Base-by-base conservation (phyloP, 805 yeast species). In the Nakazawaea populi region DNA sequence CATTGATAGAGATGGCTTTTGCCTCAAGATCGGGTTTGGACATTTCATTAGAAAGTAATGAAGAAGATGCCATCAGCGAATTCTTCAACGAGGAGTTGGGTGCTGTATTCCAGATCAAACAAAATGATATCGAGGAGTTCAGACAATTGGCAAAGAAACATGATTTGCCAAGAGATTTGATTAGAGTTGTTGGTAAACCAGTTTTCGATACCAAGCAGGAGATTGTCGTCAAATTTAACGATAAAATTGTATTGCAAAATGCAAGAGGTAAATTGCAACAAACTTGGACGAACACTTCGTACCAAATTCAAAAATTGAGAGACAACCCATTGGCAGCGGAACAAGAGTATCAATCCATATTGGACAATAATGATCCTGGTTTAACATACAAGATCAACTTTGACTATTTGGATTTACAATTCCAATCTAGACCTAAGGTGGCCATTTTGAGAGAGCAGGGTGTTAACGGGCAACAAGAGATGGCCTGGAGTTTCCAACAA, bases 391-490 rank as follows among this genome's bases (percentile, higher is more conserved):
- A 87, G 60, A 74, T 94, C 61, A 80, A 96, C 3, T 94, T 74
- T 62, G 76, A 80, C 51, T 85, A 85, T 43, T 54, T 68, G 18
- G 82, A 79, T 53, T 76, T 76, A 52, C 63, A 82, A 46, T 65
- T 67, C 24, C 60, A 75, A 10, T 66, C 74, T 2, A 81, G 74
- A 62, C 99, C 99, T 47, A 86, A 82, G 69, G 98, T 94, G 57
- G 99, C 98, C 40, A 90, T 94, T 51, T 75, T 94, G 62, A 87
- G 99, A 73, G 99, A 94, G 67, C 99, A 94, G 72, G 99, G 99
- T 72, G 97, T 94, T 51, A 94, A 94, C 68, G 96, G 97, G 36
- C 96, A 92, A 66, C 88, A 87, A 76, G 99, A 94, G 73, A 91
- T 94, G 97, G 97, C 98, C 2, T 91, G 95, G 89, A 80, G 92